Conservation (phyloP, 2,329 filamentous ascomycete genomes). For the Trichoderma sp. region DNA sequence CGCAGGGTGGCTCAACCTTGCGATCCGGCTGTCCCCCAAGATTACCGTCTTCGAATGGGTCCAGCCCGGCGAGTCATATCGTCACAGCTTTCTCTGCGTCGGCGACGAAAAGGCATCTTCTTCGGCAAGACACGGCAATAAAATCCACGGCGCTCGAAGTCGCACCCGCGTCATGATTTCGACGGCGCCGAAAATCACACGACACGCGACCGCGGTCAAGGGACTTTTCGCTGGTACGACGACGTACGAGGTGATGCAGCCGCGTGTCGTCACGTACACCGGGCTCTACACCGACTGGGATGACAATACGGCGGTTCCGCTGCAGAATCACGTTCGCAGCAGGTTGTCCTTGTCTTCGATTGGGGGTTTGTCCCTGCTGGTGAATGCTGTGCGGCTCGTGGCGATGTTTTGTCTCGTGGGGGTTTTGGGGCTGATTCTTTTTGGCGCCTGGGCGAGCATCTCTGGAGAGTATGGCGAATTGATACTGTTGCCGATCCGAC, state of each 20-base stretch:
- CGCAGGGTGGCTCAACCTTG: constrained; percentile 32
- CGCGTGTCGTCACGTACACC: constrained; percentile 32
- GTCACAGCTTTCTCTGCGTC: constrained; percentile 25
- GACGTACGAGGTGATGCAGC: constrained; percentile 26
- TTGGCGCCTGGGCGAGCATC: not conserved
- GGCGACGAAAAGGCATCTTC: constrained; percentile 16
- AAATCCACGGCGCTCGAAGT: not conserved
- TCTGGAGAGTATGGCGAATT: not conserved
- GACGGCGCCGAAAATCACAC: constrained; percentile 28
- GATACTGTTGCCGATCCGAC: not conserved
- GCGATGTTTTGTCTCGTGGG: not conserved
- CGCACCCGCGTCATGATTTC: constrained; percentile 34
- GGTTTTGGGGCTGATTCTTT: not conserved
- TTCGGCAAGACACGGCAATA: not conserved
- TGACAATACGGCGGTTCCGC: constrained; percentile 18
- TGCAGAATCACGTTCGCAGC: not conserved
- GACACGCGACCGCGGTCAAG: constrained; percentile 21
- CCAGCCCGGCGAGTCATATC: constrained; percentile 29
- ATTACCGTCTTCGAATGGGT: constrained; percentile 30
- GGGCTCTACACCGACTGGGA: constrained; percentile 25
- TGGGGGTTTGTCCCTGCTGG: not conserved
- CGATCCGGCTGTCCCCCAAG: constrained; percentile 26
- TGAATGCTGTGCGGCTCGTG: not conserved
- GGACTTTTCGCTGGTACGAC: constrained; percentile 20
- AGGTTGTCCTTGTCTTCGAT: not conserved